Evolutionary conservation across 23 red algal genomes (phyloP), one percentile per base, ranked within the genome.

Genomic region (Chondrus crispus): DNA sequence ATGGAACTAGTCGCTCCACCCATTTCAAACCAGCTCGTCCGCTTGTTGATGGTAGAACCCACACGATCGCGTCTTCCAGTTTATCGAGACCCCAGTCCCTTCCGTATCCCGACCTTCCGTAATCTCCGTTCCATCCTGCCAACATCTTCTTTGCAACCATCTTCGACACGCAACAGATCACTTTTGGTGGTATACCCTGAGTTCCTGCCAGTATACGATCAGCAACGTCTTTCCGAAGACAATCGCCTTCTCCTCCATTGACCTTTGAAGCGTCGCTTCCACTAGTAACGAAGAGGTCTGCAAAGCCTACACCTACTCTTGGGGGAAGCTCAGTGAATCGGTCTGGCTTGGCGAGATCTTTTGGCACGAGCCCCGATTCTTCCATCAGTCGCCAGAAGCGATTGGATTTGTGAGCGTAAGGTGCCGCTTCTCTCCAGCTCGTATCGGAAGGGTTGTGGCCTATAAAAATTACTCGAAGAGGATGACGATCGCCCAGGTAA

Each of bases 181-280:
- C 53, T 22, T 57, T 44, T 18, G 87, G 87, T 12, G 50, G 6
- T 28, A 81, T 54, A 7, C 72, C 70, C 28, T 73, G 33, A n/a
- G 71, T 90, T 44, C 87, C 72, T 16, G 38, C 57, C 47, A 37
- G 29, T 45, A 90, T 20, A 19, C 87, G 50, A 2, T 45, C 72
- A 26, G 80, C 62, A 20, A 90, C 69, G 32, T 78, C 53, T 20
- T 38, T 24, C 43, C 71, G 8, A 40, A 90, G 16, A 18, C 71
- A 64, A 46, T 52, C 53, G 28, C 33, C 36, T n/a, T 66, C 60
- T 32, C 35, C 60, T 9, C 26, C 35, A 3, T 36, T 33, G 10
- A 93, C 68, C 80, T 77, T 80, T 46, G 90, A 85, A 7, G 90
- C 58, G 57, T 93, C 90, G 43, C 90, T 93, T 8, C 90, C 90